Percentiles rank a stretch among this genome's conserved stretches.
Conservation (phyloP, 768 basidiomycete species). For the Mycena vulgaris region DNA sequence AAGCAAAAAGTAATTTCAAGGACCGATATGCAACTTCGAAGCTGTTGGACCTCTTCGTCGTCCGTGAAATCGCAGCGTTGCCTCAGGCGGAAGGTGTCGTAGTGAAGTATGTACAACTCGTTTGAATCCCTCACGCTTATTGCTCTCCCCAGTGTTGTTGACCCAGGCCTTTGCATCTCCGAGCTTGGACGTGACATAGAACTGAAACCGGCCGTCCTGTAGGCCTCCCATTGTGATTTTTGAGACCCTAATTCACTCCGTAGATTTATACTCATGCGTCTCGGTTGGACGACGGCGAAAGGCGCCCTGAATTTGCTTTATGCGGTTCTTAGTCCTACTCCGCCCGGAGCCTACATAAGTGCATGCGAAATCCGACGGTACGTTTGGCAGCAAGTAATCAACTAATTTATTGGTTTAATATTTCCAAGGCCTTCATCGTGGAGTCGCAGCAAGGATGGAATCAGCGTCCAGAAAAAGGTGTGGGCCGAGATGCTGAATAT, state of each 20-base stretch:
- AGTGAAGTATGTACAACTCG: conserved; percentile 20
- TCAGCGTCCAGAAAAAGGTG: conserved; percentile 9
- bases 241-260: not conserved
- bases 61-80: conserved; percentile 16
- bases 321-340: conserved; percentile 17
- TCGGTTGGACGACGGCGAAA: conserved; percentile 1
- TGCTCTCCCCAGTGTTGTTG: conserved; percentile 24
- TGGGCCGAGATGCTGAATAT: conserved; percentile 31
- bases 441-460: conserved; percentile 16
- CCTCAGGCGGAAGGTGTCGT: conserved; percentile 27
- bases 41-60: conserved; percentile 13
- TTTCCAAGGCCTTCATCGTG: conserved; percentile 5
- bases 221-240: too few relatives aligned
- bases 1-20: not conserved
- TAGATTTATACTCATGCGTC: not conserved
- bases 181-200: conserved; percentile 9
- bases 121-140: not conserved
- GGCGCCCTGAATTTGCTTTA: conserved; percentile 23
- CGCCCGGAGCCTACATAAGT: conserved; percentile 19
- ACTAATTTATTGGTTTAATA: not conserved
- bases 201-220: not conserved
- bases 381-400: not conserved
- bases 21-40: conserved; percentile 34
- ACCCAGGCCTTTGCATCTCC: conserved; percentile 21
- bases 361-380: conserved; percentile 18